Evolutionary conservation across 805 yeast species (phyloP).

Genomic region (Wickerhamomyces canadensis): DNA sequence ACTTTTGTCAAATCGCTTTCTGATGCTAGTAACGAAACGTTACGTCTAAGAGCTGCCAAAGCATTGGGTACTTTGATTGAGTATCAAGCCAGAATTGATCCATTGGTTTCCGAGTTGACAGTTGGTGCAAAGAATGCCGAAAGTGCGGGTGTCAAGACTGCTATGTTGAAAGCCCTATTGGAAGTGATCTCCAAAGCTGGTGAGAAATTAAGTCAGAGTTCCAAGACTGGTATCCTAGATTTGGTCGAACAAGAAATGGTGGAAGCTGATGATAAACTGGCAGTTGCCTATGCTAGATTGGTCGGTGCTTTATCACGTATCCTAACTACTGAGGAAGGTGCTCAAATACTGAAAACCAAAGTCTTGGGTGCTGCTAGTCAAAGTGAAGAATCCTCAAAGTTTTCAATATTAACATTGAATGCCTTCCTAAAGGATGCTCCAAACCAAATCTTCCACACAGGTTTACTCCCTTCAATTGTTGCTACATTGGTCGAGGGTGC

Average conservation of each 20-base stretch:
- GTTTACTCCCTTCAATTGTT: conserved; percentile 44
- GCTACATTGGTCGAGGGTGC: conserved; percentile 43
- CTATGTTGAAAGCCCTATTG: conserved; percentile 78
- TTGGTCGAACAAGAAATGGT: conserved; percentile 69
- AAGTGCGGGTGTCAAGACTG: conserved; percentile 71
- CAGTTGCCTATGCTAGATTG: conserved; percentile 71
- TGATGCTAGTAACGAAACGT: conserved; percentile 65
- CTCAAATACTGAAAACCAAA: conserved; percentile 50
- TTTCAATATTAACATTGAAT: conserved; percentile 68
- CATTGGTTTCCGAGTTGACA: conserved; percentile 79
- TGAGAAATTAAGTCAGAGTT: conserved; percentile 59
- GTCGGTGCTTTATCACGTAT: conserved; percentile 73
- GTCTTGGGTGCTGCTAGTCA: conserved; percentile 42
- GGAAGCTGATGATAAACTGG: conserved; percentile 51
- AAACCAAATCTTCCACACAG: conserved; percentile 49
- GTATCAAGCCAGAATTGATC: conserved; percentile 91
- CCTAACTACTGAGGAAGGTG: conserved; percentile 58
- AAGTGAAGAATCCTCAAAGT: conserved; percentile 44
- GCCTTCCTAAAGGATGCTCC: conserved; percentile 79
- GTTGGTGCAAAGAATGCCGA: conserved; percentile 63
- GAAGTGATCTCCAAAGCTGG: conserved; percentile 84
- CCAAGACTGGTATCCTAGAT: conserved; percentile 61
- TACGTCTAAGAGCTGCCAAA: conserved; percentile 80
- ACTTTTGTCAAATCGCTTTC: conserved; percentile 90
- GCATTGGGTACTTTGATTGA: conserved; percentile 86